Evolutionary conservation across 257 asterid genomes (phyloP), one percentile per base, ranked within the genome.

Genomic region (Misopates orontium): DNA sequence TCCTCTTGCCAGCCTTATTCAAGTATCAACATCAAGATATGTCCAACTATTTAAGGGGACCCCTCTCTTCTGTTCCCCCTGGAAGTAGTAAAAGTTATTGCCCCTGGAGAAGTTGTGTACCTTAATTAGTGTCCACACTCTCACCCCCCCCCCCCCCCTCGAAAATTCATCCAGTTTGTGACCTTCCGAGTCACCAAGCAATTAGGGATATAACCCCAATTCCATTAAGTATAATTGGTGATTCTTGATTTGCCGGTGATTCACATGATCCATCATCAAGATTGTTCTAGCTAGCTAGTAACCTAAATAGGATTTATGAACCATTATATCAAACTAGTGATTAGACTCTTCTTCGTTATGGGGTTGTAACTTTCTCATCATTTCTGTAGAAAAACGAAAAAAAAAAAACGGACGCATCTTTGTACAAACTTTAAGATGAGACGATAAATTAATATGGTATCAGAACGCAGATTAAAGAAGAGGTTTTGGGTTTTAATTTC

Each of bases 21-120:
- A 50, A 51, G 56, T 25, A 68, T 70, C 62, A 62, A 56, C n/a
- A 56, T 60, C 52, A 36, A 65, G 21, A 32, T 42, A n/a, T 61
- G 31, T 4, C 15, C 20, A 17, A 10, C 6, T 36, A 36, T 5
- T 36, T 36, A 36, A 12, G 44, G 60, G 57, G 36, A 45, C 66
- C 60, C 31, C 51, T 31, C 32, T 48, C 47, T 68, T 15, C 42
- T 57, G 60, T 68, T 56, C 42, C 57, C 22, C 47, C 60, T 49
- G 32, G 21, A 52, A 52, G 69, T 53, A 70, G 69, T 51, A 60
- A 62, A 53, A 42, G 42, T 53, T 24, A 17, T 36, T 15, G 18
- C 42, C 45, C 72, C 68, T 18, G 52, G 21, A 40, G 39, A n/a
- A n/a, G 54, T 11, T 14, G 42, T 14, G 42, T 61, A 39, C 19